phyloP scores from a whole-genome alignment of 441 rosid species.

The Mallotus repandus region DNA sequence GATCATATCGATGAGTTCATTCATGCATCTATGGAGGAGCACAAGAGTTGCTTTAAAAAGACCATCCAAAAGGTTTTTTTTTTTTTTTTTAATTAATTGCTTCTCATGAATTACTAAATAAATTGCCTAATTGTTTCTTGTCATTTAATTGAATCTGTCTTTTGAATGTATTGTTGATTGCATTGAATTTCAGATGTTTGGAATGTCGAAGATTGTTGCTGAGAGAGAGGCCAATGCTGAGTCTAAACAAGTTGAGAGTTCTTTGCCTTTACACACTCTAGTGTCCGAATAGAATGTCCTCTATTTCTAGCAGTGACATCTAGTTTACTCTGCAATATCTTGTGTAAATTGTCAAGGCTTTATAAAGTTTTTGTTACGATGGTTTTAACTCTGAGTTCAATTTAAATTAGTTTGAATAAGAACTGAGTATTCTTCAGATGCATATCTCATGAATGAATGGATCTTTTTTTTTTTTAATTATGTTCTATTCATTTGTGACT shows the following conservation, averaged over 20 bases:
- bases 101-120: too few species aligned
- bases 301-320: too few species aligned
- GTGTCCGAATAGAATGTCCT: constrained; percentile 27
- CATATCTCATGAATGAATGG: too few species aligned
- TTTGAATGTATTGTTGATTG: too few species aligned
- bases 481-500: too few species aligned
- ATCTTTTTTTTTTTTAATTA: neutral
- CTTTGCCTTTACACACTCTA: constrained; percentile 52
- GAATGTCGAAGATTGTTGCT: constrained; percentile 28
- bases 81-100: neutral
- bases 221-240: constrained; percentile 34
- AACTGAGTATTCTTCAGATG: too few species aligned
- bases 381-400: neutral
- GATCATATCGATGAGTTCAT: constrained; percentile 86
- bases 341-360: neutral
- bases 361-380: neutral
- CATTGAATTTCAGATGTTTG: constrained; percentile 29
- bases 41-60: constrained; percentile 77
- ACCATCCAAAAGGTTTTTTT: constrained; percentile 61
- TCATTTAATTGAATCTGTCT: too few species aligned
- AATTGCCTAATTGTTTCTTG: too few species aligned
- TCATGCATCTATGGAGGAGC: constrained; percentile 82
- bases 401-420: neutral
- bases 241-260: constrained; percentile 58
- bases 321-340: neutral